These are phyloP conservation scores for Cercospora sp. DNA, from an alignment of 2,329 filamentous ascomycete genomes.

Conservation along the genomic window DNA sequence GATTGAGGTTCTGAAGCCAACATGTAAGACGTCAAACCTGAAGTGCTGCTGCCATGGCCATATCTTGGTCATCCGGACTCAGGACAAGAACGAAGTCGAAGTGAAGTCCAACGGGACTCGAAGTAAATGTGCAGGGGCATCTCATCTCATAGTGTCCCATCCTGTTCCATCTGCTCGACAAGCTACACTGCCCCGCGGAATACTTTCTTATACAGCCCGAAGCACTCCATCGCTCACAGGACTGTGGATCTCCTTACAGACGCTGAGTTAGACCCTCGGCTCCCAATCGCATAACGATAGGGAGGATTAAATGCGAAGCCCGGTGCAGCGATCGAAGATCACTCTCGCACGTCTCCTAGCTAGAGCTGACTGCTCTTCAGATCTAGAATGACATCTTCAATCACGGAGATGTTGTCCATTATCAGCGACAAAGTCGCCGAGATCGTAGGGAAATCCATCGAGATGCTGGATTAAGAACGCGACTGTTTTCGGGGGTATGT, in stretches of 20 bases:
- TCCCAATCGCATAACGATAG: background rate
- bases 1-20: background rate
- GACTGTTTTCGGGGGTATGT: no score
- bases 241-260: background rate
- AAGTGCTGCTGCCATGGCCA: background rate
- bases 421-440: no score
- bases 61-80: background rate
- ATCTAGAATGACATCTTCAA: background rate
- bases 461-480: no score
- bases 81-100: background rate
- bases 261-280: background rate
- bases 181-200: background rate
- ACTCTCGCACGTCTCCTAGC: background rate
- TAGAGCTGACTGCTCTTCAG: background rate
- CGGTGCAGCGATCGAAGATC: background rate
- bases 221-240: background rate
- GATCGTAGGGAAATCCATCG: no score
- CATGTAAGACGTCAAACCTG: background rate
- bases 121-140: background rate
- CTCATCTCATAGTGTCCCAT: background rate
- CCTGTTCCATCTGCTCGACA: background rate
- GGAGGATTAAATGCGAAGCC: background rate
- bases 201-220: background rate
- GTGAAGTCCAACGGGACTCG: background rate
- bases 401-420: no score